Evolutionary conservation across 768 basidiomycete genomes (phyloP), one percentile per base, ranked within the genome.

Genomic region (Lactifluus subvellereus): DNA sequence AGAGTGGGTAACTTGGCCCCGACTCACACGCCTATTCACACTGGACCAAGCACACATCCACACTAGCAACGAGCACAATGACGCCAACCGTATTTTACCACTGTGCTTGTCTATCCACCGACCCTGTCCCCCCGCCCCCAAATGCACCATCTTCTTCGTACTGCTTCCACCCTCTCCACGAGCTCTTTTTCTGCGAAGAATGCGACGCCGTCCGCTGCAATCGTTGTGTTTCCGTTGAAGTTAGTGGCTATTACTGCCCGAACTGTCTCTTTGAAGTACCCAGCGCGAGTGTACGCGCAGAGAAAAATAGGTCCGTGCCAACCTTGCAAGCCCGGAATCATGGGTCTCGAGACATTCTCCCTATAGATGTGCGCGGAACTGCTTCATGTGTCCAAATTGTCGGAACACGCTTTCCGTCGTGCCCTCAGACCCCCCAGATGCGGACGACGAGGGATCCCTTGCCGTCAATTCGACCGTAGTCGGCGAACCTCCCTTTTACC

Each of bases 241-340:
- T 98, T 72, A 91, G 92, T 72, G 92, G 91, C 48, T 99, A 98
- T 73, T 98, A 93, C 74, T 99, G 97, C 72, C 97, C 97, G 37
- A 95, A 96, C 73, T 99, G 97, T 73, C 80, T 98, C 18, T 99
- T 98, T 73, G 97, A 99, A 72, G 97, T 99, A 11, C 96, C 97
- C 0, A 94, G 89, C 72, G 97, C 97, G 2, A 97, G 94, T 69
- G 97, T 99, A n/a, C 82, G 97, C 59, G 94, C 91, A 13, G 97
- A 99, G 76, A 96, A 94, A 81, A 98, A 97, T 71, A 82, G 95
- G 96, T 91, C 66, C 68, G 75, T 66, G 40, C 18, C 58, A 42
- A 27, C 13, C 27, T 35, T 42, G 22, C 3, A n/a, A 59, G 45
- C 38, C 38, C 18, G 38, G 22, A 55, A 16, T 55, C 42, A 52